Conservation (phyloP, 1,284 basidiomycete species). For the Entoloma clypeatum region DNA sequence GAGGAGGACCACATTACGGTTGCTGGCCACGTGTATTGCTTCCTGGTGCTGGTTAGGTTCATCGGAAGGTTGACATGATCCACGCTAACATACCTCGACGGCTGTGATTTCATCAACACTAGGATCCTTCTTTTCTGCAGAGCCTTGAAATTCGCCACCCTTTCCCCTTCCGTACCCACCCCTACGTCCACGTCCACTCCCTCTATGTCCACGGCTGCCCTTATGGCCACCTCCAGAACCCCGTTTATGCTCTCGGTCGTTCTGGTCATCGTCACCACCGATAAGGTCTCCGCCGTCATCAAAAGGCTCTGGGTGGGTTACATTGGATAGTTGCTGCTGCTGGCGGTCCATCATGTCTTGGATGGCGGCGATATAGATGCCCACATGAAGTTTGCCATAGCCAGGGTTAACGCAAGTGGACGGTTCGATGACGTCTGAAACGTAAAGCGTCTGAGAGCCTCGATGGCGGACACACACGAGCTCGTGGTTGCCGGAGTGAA, state of each 20-base stretch:
- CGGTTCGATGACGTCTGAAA: too few species aligned
- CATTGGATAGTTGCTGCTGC: slow-evolving; percentile 13
- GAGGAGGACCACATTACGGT: slow-evolving; percentile 13
- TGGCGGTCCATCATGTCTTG: too few species aligned
- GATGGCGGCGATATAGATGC: slow-evolving; percentile 16
- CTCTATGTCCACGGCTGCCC: slow-evolving; percentile 9
- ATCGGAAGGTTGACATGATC: slow-evolving; percentile 1
- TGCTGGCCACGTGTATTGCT: slow-evolving; percentile 8
- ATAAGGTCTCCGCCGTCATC: slow-evolving; percentile 6
- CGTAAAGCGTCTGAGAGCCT: slow-evolving; percentile 7
- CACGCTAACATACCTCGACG: slow-evolving; percentile 9
- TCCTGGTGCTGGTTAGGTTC: neutral
- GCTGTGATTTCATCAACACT: slow-evolving; percentile 8
- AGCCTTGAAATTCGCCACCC: slow-evolving; percentile 8
- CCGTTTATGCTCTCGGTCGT: slow-evolving; percentile 6
- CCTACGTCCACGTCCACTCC: slow-evolving; percentile 7
- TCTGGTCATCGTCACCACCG: slow-evolving; percentile 7
- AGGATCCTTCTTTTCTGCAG: slow-evolving; percentile 9
- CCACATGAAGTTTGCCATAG: slow-evolving; percentile 16
- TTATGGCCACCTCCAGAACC: slow-evolving; percentile 7
- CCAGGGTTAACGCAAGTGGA: slow-evolving; percentile 3
- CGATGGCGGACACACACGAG: slow-evolving; percentile 6
- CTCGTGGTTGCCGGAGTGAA: slow-evolving; percentile 7
- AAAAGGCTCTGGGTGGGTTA: slow-evolving; percentile 2
- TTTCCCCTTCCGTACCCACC: slow-evolving; percentile 6